Evolutionary conservation across 768 basidiomycete genomes (phyloP).

Genomic region (Boletus barrowsii): DNA sequence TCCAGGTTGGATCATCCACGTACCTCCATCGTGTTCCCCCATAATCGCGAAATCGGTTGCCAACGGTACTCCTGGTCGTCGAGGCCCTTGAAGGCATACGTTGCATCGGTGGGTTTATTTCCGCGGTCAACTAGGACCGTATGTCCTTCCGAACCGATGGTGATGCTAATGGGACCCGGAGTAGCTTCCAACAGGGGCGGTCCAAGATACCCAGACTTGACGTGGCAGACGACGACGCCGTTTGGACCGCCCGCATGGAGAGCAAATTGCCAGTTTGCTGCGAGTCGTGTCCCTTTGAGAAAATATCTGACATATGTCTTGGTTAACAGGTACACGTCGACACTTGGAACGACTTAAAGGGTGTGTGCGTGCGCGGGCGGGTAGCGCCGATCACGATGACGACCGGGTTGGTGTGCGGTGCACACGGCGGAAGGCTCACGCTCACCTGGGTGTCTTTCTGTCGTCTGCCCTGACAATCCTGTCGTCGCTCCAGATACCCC

Average conservation of each 20-base stretch:
- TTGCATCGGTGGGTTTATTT: background rate
- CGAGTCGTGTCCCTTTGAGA: constrained; percentile 16
- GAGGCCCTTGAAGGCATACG: constrained; percentile 21
- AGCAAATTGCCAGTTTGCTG: constrained; percentile 20
- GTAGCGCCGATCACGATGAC: background rate
- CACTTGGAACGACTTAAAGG: no score
- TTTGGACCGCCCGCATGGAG: constrained; percentile 18
- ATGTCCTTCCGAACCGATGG: constrained; percentile 7
- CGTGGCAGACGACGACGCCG: constrained; percentile 23
- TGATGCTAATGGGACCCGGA: constrained; percentile 17
- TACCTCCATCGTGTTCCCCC: constrained; percentile 22
- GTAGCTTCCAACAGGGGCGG: constrained; percentile 15
- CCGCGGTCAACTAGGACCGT: constrained; percentile 12
- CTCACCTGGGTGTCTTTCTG: constrained; percentile 22
- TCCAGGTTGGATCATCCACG: background rate
- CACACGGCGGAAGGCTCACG: background rate
- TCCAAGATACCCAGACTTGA: constrained; percentile 29
- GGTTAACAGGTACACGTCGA: background rate
- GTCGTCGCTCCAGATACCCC: constrained; percentile 28
- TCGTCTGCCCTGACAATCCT: constrained; percentile 29
- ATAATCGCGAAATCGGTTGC: constrained; percentile 11
- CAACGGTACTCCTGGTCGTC: constrained; percentile 27
- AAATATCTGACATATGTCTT: constrained; percentile 22
- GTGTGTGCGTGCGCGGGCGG: no score
- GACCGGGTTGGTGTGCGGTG: background rate